Evolutionary conservation across 108 stramenopile genomes (phyloP).

Genomic region (Cyclotella distinguenda): DNA sequence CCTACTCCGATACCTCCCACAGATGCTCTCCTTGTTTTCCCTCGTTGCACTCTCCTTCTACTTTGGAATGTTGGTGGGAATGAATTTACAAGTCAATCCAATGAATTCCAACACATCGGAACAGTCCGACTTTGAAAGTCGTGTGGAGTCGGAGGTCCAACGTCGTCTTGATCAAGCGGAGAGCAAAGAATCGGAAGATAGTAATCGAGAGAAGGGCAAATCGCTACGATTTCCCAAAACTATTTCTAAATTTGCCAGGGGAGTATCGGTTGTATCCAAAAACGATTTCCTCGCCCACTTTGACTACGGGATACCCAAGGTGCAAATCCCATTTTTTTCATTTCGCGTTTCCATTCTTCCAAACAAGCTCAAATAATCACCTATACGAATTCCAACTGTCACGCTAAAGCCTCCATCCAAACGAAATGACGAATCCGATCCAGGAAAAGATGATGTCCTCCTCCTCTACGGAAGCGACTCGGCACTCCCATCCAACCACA

Average conservation of each 20-base stretch:
- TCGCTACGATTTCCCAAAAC: slow-evolving; percentile 43
- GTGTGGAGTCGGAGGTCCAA: slow-evolving; percentile 18
- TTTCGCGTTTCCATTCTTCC: neutral
- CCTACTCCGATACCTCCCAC: slow-evolving; percentile 18
- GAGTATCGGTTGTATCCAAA: slow-evolving; percentile 41
- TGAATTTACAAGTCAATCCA: slow-evolving; percentile 7
- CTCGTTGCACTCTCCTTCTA: slow-evolving; percentile 21
- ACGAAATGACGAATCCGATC: slow-evolving; percentile 34
- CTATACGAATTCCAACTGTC: too few relatives aligned
- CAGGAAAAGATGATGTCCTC: slow-evolving; percentile 63
- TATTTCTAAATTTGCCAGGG: slow-evolving; percentile 41
- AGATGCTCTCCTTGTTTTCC: slow-evolving; percentile 14
- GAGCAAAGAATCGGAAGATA: neutral
- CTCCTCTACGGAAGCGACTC: slow-evolving; percentile 52
- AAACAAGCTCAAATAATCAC: neutral
- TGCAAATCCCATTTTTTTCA: neutral
- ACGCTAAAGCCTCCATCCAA: slow-evolving; percentile 39
- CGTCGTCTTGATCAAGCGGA: neutral
- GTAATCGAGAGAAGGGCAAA: neutral
- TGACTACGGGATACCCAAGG: slow-evolving; percentile 62
- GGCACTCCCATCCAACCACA: slow-evolving; percentile 39
- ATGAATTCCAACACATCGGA: neutral
- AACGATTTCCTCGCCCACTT: slow-evolving; percentile 55
- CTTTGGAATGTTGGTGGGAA: slow-evolving; percentile 23
- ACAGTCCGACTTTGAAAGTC: neutral